Conservation (phyloP, 441 rosid genomes). For the Aleurites moluccanus region DNA sequence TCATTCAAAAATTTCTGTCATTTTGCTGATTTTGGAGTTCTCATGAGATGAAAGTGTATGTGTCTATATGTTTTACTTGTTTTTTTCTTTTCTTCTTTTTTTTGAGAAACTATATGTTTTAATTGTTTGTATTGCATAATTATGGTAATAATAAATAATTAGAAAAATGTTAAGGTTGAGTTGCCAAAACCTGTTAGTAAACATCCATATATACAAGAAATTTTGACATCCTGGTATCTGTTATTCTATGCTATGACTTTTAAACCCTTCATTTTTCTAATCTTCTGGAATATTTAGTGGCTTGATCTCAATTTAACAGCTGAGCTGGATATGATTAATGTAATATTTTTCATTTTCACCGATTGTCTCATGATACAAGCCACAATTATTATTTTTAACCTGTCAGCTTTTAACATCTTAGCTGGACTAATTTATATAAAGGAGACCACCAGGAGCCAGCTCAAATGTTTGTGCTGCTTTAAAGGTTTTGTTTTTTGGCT, state of each 20-base stretch:
- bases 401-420: slow-evolving; percentile 11
- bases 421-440: slow-evolving; percentile 5
- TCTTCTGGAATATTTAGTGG: slow-evolving; percentile 3
- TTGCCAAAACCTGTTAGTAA: slow-evolving; percentile 8
- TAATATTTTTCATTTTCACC: slow-evolving; percentile 2
- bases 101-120: background rate
- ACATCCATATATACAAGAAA: background rate
- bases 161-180: background rate
- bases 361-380: slow-evolving; percentile 15
- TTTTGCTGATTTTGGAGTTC: background rate
- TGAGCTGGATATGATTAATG: slow-evolving; percentile 6
- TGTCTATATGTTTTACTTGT: too few relatives aligned
- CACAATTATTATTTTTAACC: background rate
- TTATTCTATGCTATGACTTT: background rate
- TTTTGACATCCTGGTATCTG: background rate
- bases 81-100: too few relatives aligned
- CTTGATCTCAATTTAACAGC: slow-evolving; percentile 15
- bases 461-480: slow-evolving; percentile 12
- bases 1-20: background rate
- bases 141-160: background rate
- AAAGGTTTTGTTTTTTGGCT: background rate
- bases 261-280: background rate
- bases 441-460: background rate
- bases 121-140: background rate
- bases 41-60: background rate